Evolutionary conservation across 164 flowering plant species (phyloP), one percentile per base, ranked within the genome.

Genomic region (Dillenia suffruticosa): DNA sequence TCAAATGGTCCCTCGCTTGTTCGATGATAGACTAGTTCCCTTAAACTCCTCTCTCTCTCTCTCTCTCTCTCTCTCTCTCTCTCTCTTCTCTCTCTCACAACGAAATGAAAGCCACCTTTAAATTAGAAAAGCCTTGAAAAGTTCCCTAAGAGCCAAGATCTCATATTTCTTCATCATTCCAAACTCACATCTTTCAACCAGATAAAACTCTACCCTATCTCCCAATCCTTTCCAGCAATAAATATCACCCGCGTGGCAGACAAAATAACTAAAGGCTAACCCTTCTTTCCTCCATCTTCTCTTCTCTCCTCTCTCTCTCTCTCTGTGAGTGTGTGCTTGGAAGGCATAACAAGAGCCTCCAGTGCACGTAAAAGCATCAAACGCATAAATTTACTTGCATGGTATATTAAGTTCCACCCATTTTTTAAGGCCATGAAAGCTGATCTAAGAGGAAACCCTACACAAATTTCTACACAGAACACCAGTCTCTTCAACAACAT

Each of bases 391-490:
- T 63, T 44, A 17, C n/a, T 26, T 32, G 40, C 40, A 32, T 32
- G 40, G 40, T 32, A 32, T 32, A 32, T 32, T 32, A 32, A 32
- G 40, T 32, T 43, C n/a, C 52, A 22, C 12, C 9, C 19, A 12
- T 9, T 6, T 15, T 9, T 47, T 16, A 47, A 17, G 54, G 53
- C 73, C 60, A 86, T 89, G 89, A 83, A 76, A 75, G 59, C 84
- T 10, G 88, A 84, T 58, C 55, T 81, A 22, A 70, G 81, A 74
- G 72, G 74, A 49, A 72, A 64, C 60, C 15, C 69, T 8, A 49
- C 78, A 9, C 73, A 79, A 12, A 43, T 77, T 68, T 67, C 88
- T 10, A 55, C 80, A 13, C 83, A 78, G 50, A 77, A 64, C 69
- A 67, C 79, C 14, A 66, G n/a, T 48, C 67, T 81, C 19, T 82